Percentiles rank a stretch among this genome's conserved stretches.
These are phyloP conservation scores for Saposhnikovia divaricata DNA, from an alignment of 129 eudicot species.

Conservation along the genomic window DNA sequence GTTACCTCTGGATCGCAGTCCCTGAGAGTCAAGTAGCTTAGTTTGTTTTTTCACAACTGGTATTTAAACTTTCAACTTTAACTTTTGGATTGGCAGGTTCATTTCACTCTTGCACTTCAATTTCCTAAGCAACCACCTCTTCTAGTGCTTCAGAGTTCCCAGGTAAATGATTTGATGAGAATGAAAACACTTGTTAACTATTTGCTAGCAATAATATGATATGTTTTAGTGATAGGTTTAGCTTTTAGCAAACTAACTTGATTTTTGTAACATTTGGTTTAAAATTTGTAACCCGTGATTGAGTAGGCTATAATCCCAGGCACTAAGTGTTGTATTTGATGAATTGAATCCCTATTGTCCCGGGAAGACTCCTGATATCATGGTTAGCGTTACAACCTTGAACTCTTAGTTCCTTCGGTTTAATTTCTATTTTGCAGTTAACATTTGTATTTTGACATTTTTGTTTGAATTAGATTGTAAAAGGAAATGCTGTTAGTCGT, in stretches of 20 bases:
- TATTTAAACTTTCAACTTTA: not conserved
- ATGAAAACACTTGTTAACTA: not conserved
- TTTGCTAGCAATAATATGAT: not conserved
- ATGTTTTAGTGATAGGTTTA: not conserved
- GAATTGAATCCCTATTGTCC: too few species aligned
- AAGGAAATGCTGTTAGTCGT: too few species aligned
- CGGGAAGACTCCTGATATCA: too few species aligned
- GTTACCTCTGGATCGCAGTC: not conserved
- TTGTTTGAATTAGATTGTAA: too few species aligned
- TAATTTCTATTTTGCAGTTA: too few species aligned
- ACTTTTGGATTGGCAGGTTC: conserved; percentile 42
- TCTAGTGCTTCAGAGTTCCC: conserved; percentile 81
- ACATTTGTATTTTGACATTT: too few species aligned
- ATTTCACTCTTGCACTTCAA: conserved; percentile 64
- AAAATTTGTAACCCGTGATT: not conserved
- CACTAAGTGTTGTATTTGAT: too few species aligned
- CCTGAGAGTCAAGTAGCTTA: not conserved
- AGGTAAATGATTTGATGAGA: conserved; percentile 27
- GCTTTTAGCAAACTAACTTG: not conserved
- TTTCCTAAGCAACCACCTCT: conserved; percentile 83
- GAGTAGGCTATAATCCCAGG: not conserved
- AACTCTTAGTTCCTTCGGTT: too few species aligned
- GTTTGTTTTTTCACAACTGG: not conserved
- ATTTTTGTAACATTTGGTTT: not conserved
- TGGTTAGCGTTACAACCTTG: too few species aligned